Conservation (phyloP, 2,329 filamentous ascomycete species). For the Lasiodiplodia gonubiensis region DNA sequence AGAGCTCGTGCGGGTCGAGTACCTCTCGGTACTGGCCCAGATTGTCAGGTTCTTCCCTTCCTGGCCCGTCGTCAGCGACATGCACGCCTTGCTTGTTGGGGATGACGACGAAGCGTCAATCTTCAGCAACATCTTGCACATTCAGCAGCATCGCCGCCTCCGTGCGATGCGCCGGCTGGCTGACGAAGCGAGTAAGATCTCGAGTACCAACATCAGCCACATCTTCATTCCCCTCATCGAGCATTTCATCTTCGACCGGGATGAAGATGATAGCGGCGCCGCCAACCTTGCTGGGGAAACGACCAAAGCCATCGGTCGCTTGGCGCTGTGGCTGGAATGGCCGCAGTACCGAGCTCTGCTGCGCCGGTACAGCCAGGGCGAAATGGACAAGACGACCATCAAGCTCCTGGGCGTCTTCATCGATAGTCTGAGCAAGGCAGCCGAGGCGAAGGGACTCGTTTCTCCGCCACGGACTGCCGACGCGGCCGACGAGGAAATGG, state of each 20-base stretch:
- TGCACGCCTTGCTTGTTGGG: constrained; percentile 71
- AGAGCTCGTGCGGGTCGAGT: constrained; percentile 83
- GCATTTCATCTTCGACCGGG: constrained; percentile 87
- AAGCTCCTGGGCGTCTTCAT: constrained; percentile 80
- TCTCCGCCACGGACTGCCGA: constrained; percentile 42
- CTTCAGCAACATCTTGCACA: constrained; percentile 90
- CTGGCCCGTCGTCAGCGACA: constrained; percentile 75
- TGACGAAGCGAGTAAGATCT: constrained; percentile 70
- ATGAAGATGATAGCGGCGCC: constrained; percentile 74
- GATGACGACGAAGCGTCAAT: constrained; percentile 84
- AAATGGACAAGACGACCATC: constrained; percentile 84
- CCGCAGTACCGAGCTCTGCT: constrained; percentile 86
- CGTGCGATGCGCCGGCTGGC: constrained; percentile 81
- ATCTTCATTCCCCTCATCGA: constrained; percentile 92
- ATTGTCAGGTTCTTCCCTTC: constrained; percentile 73
- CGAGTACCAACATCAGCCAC: constrained; percentile 78
- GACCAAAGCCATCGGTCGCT: constrained; percentile 75
- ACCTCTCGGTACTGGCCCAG: constrained; percentile 77
- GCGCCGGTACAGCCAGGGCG: constrained; percentile 80
- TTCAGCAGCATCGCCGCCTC: constrained; percentile 83
- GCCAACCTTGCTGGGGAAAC: constrained; percentile 87
- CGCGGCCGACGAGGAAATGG: constrained; percentile 28
- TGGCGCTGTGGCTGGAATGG: constrained; percentile 84
- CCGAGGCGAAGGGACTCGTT: constrained; percentile 41
- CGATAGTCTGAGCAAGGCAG: constrained; percentile 71